Evolutionary conservation across 495 filamentous ascomycete genomes (phyloP).

Genomic region (Hypoxylon fuscum): DNA sequence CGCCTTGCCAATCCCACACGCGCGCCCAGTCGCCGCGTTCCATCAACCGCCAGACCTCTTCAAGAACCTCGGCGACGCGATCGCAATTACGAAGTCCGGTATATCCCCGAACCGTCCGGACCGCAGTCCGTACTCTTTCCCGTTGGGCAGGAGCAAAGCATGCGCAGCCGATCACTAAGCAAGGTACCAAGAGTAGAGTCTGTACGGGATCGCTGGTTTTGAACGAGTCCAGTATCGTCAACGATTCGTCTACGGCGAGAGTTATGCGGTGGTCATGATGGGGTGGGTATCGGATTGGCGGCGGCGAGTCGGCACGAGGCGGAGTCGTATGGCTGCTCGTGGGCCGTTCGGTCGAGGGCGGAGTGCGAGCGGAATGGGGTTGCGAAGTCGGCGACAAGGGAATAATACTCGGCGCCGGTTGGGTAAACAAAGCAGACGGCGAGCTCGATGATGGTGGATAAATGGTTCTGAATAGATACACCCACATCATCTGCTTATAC

Average conservation of each 20-base stretch:
- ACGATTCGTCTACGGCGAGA: constrained; percentile 79
- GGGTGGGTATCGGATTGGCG: constrained; percentile 52
- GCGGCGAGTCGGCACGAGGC: constrained; percentile 57
- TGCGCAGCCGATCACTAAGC: constrained; percentile 88
- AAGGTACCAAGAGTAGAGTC: constrained; percentile 85
- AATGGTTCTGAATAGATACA: constrained; percentile 88
- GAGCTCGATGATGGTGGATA: constrained; percentile 63
- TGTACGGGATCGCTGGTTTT: constrained; percentile 67
- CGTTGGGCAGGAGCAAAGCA: constrained; percentile 76
- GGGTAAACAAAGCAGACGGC: constrained; percentile 38
- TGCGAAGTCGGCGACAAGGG: constrained; percentile 53
- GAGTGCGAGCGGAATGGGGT: constrained; percentile 53
- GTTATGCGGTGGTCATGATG: constrained; percentile 69
- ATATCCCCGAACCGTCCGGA: constrained; percentile 76
- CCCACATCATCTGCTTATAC: constrained; percentile 90
- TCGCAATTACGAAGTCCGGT: constrained; percentile 84
- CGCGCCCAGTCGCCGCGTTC: constrained; percentile 73
- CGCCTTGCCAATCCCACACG: constrained; percentile 90
- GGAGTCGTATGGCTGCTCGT: constrained; percentile 37
- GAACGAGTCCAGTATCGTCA: constrained; percentile 69
- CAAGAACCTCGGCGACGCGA: constrained; percentile 76
- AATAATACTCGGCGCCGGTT: constrained; percentile 43
- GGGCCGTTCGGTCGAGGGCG: constrained; percentile 27
- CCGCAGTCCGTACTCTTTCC: constrained; percentile 72
- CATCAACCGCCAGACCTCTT: constrained; percentile 86